A percentile compares a stretch with the other conserved stretches of the same genome.
Evolutionary conservation across 768 basidiomycete genomes (phyloP).

Genomic region (Mycena pura): DNA sequence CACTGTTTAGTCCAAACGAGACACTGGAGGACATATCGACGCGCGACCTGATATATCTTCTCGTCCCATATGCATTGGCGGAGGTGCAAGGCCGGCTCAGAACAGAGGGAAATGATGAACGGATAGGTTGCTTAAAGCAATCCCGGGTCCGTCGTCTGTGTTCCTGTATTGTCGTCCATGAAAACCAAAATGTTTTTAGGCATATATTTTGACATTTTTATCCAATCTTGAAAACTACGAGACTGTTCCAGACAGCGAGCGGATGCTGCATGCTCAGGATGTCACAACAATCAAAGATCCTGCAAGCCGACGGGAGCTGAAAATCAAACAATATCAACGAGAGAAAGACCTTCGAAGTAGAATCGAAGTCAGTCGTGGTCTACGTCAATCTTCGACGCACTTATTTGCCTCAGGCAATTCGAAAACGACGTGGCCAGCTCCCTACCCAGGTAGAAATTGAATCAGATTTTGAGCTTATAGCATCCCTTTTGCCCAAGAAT

Average conservation of each 20-base stretch:
- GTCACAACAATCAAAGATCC: conserved; percentile 63
- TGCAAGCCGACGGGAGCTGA: conserved; percentile 77
- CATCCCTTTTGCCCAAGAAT: conserved; percentile 59
- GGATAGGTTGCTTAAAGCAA: conserved; percentile 61
- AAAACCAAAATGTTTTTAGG: conserved; percentile 44
- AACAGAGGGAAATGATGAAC: conserved; percentile 61
- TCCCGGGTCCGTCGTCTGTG: conserved; percentile 56
- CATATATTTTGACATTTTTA: conserved; percentile 53
- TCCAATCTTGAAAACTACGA: conserved; percentile 66
- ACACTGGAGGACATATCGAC: conserved; percentile 83
- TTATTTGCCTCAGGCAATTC: conserved; percentile 50
- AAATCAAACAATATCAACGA: conserved; percentile 88
- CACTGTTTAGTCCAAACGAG: conserved; percentile 87
- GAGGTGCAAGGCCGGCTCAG: conserved; percentile 69
- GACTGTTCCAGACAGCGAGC: conserved; percentile 68
- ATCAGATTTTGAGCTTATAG: conserved; percentile 68
- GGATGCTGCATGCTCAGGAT: conserved; percentile 57
- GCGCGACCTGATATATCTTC: conserved; percentile 74
- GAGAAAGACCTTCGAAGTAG: conserved; percentile 80
- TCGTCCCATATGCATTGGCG: conserved; percentile 70
- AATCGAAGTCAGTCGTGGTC: conserved; percentile 62
- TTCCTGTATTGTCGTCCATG: not conserved
- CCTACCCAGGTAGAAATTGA: conserved; percentile 38
- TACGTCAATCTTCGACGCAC: not conserved
- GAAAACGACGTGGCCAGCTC: conserved; percentile 57